Evolutionary conservation across 331 rosid genomes (phyloP), one percentile per base, ranked within the genome.

Genomic region (Acacia concinna): DNA sequence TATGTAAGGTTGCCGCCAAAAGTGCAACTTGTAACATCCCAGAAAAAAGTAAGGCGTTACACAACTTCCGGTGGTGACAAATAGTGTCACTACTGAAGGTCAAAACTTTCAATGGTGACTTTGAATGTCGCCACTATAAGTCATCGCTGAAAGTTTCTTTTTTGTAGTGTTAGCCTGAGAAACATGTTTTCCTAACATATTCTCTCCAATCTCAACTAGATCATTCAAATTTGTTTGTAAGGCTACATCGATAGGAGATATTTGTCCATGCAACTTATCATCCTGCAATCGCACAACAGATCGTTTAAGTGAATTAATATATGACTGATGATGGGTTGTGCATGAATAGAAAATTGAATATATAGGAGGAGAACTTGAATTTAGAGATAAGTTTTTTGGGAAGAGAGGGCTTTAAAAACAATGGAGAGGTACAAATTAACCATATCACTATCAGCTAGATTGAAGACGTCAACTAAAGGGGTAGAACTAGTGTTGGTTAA

Each of bases 201-300:
- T 25, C 49, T 87, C 82, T 1, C 87, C 91, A 18, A 87, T 74
- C 46, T 64, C 44, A 10, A 78, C 84, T 23, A 90, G 90, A 43
- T 75, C 83, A 13, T 86, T 77, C 71, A 90, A 56, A 77, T 90
- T 87, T 69, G 80, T 67, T 54, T 35, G 18, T 8, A 81, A 85
- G 20, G 91, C 87, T 27, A 73, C 30, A 27, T 89, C 93, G 34
- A 89, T 90, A 0, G 93, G 85, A 25, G 85, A 82, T 13, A 73
- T 27, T 5, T 11, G 59, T 3, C 84, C 83, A 7, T 20, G 51
- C 41, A 90, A 73, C 5, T 87, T 73, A 78, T 90, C 91, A 37
- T 90, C 89, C 93, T 89, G 79, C 78, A 67, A 27, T 78, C 43
- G 23, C 23, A 31, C 31, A 31, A 15, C 8, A n/a, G 62, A 21